Percentiles rank a stretch among this genome's conserved stretches.
Conservation (phyloP, 805 yeast genomes). For the Tetrapisispora pingtungensis region DNA sequence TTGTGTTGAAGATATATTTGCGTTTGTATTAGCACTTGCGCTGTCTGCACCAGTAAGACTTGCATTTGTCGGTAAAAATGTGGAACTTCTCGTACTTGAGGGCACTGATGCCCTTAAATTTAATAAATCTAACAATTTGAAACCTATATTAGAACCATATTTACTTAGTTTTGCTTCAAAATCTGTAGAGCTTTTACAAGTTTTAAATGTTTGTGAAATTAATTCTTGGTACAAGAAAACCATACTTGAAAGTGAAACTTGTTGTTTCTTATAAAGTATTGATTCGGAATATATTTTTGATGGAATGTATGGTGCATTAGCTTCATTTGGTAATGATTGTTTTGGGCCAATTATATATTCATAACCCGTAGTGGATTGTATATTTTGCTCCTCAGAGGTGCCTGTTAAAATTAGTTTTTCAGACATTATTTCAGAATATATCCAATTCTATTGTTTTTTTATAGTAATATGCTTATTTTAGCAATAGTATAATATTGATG, state of each 20-base stretch:
- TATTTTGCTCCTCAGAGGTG: constrained; percentile 11
- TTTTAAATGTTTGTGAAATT: constrained; percentile 49
- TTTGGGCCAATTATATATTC: constrained; percentile 25
- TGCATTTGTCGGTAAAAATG: constrained; percentile 8
- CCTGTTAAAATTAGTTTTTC: constrained; percentile 21
- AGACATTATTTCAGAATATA: constrained; percentile 9
- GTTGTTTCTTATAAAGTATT: constrained; percentile 24
- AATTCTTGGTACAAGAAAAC: constrained; percentile 65
- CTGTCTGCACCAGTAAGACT: background rate
- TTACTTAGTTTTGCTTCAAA: constrained; percentile 51
- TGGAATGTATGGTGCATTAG: constrained; percentile 9
- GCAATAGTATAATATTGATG: too few species aligned
- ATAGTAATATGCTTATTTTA: too few species aligned
- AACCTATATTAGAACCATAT: constrained; percentile 72
- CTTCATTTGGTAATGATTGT: constrained; percentile 21
- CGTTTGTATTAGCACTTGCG: background rate
- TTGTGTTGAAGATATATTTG: background rate
- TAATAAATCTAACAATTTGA: constrained; percentile 52
- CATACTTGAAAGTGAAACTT: constrained; percentile 58
- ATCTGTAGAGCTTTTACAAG: constrained; percentile 56
- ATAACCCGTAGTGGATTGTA: constrained; percentile 15
- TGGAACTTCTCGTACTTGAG: constrained; percentile 14
- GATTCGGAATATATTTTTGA: constrained; percentile 22
- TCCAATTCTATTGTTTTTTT: too few species aligned
- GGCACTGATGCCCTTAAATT: constrained; percentile 26